Evolutionary conservation across 768 basidiomycete species (phyloP).

Genomic region (Zangia roseola): DNA sequence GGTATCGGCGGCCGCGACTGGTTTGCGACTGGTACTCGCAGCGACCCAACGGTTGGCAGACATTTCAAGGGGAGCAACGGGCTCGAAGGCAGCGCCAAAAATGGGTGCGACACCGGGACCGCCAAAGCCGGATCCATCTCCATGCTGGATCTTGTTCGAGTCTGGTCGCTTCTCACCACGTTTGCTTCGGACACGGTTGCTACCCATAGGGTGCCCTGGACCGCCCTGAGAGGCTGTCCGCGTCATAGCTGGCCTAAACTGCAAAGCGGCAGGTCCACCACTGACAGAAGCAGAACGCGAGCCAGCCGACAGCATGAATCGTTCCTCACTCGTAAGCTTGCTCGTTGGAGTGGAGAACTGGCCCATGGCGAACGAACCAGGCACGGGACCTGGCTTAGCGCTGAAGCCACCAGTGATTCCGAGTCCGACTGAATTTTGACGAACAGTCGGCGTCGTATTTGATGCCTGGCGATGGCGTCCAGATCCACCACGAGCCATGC

Average conservation of each 20-base stretch:
- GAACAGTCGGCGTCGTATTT: slow-evolving; percentile 40
- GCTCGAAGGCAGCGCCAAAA: slow-evolving; percentile 47
- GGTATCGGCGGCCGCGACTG: slow-evolving; percentile 40
- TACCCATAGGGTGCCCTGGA: slow-evolving; percentile 46
- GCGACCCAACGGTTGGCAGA: slow-evolving; percentile 86
- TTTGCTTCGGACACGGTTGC: slow-evolving; percentile 71
- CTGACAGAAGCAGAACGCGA: slow-evolving; percentile 57
- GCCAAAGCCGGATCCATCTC: slow-evolving; percentile 37
- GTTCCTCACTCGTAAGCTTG: slow-evolving; percentile 71
- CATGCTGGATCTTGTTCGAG: slow-evolving; percentile 44
- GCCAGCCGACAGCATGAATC: slow-evolving; percentile 47
- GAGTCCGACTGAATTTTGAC: slow-evolving; percentile 51
- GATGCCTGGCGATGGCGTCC: slow-evolving; percentile 55
- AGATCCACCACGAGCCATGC: slow-evolving; percentile 61
- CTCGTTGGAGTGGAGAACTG: slow-evolving; percentile 54
- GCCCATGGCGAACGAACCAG: slow-evolving; percentile 56
- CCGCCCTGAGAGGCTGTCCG: slow-evolving; percentile 70
- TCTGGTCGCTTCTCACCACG: slow-evolving; percentile 80
- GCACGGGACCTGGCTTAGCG: slow-evolving; percentile 31
- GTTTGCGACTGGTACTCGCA: slow-evolving; percentile 41
- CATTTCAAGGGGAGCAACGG: slow-evolving; percentile 71
- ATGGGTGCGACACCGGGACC: slow-evolving; percentile 29
- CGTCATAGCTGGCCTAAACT: slow-evolving; percentile 60
- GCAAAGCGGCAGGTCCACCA: slow-evolving; percentile 44
- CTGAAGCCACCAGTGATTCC: slow-evolving; percentile 33